Evolutionary conservation across 225 moss, liverwort and hornwort genomes (phyloP), one percentile per base, ranked within the genome.

Genomic region (Straminergon stramineum): DNA sequence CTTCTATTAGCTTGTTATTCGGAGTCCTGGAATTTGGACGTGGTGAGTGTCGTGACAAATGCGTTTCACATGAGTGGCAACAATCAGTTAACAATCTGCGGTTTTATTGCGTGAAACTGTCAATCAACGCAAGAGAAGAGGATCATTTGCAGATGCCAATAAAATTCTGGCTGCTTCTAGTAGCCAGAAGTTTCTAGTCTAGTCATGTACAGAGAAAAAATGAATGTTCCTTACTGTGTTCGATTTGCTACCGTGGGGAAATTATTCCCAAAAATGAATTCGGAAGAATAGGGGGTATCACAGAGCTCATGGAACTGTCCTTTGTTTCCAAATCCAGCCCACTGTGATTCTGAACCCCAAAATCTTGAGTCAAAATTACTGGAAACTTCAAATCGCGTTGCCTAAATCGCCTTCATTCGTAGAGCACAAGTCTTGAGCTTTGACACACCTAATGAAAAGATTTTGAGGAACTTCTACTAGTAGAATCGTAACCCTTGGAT

Each of bases 201-300:
- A 65, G 66, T 27, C 57, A 45, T 24, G 30, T 58, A 67, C 65
- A 70, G 85, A 88, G 19, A 61, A 52, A 89, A 79, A 58, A 84
- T 52, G 32, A 69, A 78, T 39, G 51, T 32, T 79, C 19, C 62
- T 39, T 82, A 32, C 82, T 37, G 17, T 32, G 56, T 67, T 87
- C 56, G 30, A 71, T 31, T 55, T 56, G 43, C 76, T 63, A 53
- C 35, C 27, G 19, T 20, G 58, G 88, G 88, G 75, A 86, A 90
- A 63, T 56, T 35, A 78, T 85, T 85, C 90, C 90, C 92, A 28
- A n/a, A 37, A 55, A 85, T 88, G 85, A 88, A 81, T 90, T 30
- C 37, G n/a, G 21, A 85, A 64, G 87, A 66, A 79, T 52, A 55
- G 23, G 51, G 65, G 55, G 21, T 23, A 53, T 52, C 66, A 56